A percentile compares a stretch with the other conserved stretches of the same genome.
These are phyloP conservation scores for Cystofilobasidium bisporidii DNA, from an alignment of 768 basidiomycete genomes.

Conservation along the genomic window DNA sequence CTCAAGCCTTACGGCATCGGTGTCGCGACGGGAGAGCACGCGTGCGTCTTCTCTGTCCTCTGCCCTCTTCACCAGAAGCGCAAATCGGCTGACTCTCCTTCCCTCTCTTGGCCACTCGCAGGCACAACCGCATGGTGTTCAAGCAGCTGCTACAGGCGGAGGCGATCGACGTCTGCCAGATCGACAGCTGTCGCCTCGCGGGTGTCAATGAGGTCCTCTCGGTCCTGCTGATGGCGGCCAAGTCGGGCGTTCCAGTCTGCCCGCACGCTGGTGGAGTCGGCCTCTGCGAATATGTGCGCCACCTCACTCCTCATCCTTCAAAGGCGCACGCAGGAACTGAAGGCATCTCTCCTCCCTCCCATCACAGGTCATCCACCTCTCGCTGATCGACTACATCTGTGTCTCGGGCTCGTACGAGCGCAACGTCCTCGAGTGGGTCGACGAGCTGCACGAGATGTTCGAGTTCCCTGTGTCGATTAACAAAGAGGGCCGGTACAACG, in stretches of 20 bases:
- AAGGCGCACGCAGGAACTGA: neutral
- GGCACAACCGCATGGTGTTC: conserved; percentile 82
- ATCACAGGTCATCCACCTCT: conserved; percentile 66
- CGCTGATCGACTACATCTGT: conserved; percentile 82
- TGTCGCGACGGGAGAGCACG: conserved; percentile 89
- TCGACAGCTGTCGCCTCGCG: conserved; percentile 85
- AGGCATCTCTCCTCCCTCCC: too few species aligned
- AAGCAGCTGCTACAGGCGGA: conserved; percentile 79
- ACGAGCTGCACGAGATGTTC: conserved; percentile 83
- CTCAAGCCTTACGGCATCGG: conserved; percentile 72
- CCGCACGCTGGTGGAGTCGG: conserved; percentile 94
- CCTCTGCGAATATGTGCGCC: conserved; percentile 38
- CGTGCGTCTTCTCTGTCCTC: conserved; percentile 33
- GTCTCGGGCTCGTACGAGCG: conserved; percentile 86
- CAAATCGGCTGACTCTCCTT: neutral
- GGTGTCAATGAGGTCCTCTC: conserved; percentile 90
- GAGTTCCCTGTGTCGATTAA: conserved; percentile 81
- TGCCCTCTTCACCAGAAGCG: neutral
- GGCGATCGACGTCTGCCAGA: conserved; percentile 90
- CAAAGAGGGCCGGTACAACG: conserved; percentile 71
- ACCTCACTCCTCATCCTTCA: too few species aligned
- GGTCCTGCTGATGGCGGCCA: conserved; percentile 80
- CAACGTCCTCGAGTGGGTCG: conserved; percentile 64
- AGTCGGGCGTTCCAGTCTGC: conserved; percentile 74
- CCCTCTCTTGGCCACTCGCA: neutral